These are phyloP conservation scores for Fimicolochytrium jonesii DNA, from an alignment of 192 early-diverging fungal species.

Conservation along the genomic window DNA sequence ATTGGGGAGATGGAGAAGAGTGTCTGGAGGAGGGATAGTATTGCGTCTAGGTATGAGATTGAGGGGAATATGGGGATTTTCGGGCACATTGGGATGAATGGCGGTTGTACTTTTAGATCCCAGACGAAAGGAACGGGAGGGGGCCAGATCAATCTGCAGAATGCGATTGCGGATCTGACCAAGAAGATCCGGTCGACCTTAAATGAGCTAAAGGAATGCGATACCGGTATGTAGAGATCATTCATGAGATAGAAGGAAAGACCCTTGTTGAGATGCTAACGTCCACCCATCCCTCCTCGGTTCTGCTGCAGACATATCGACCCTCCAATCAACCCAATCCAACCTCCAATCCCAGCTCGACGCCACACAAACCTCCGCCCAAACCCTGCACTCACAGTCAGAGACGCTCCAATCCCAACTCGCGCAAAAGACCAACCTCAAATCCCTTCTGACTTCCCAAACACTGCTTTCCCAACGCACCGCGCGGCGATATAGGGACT, in stretches of 20 bases:
- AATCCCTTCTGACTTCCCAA: too few relatives aligned
- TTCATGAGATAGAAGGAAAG: background rate
- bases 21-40: conserved; percentile 54
- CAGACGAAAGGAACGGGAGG: conserved; percentile 50
- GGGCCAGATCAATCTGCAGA: conserved; percentile 45
- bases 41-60: conserved; percentile 31
- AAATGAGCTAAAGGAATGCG: conserved; percentile 49
- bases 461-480: conserved; percentile 44
- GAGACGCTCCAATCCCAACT: too few relatives aligned
- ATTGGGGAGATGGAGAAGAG: conserved; percentile 63
- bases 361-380: too few relatives aligned
- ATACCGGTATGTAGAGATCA: conserved; percentile 30
- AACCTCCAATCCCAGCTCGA: too few relatives aligned
- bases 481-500: conserved; percentile 43
- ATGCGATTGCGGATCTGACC: conserved; percentile 48
- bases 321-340: background rate
- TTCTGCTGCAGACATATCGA: too few relatives aligned
- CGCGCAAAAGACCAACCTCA: conserved; percentile 20
- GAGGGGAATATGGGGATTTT: background rate
- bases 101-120: too few relatives aligned
- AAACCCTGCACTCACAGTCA: too few relatives aligned
- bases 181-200: conserved; percentile 45
- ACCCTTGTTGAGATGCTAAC: background rate
- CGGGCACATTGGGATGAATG: too few relatives aligned
- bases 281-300: too few relatives aligned